phyloP scores from a whole-genome alignment of 1,284 basidiomycete species.

The Apiotrichum sp. region DNA sequence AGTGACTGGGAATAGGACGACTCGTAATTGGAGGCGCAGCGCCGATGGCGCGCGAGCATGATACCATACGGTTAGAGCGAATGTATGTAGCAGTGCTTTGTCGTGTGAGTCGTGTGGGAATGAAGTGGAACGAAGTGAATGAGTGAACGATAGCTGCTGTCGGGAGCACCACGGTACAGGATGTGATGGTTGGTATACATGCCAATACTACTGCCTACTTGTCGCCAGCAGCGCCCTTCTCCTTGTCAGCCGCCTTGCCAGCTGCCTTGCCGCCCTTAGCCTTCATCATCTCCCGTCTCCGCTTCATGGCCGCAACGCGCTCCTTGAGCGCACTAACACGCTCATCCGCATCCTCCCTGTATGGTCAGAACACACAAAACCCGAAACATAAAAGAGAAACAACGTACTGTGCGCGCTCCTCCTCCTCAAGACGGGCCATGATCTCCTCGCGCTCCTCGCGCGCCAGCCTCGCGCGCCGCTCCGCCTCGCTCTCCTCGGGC shows the following conservation, averaged over 20 bases:
- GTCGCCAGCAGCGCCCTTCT: background rate
- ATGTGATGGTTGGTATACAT: background rate
- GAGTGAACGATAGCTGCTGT: background rate
- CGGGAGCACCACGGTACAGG: too few species aligned
- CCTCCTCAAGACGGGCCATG: slow-evolving; percentile 43
- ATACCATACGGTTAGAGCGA: too few species aligned
- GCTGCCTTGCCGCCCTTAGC: background rate
- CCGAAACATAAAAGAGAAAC: background rate
- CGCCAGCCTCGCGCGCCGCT: slow-evolving; percentile 31
- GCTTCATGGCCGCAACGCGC: slow-evolving; percentile 42
- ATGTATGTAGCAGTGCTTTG: too few species aligned
- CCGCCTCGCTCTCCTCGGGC: slow-evolving; percentile 41
- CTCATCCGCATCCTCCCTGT: slow-evolving; percentile 46
- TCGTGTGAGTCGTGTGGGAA: background rate
- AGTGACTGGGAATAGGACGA: too few species aligned
- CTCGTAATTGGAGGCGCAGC: too few species aligned
- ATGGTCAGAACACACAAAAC: background rate
- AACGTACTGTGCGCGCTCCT: slow-evolving; percentile 47
- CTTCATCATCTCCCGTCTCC: slow-evolving; percentile 28
- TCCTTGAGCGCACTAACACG: slow-evolving; percentile 42
- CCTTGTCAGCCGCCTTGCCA: background rate
- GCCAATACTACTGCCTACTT: too few species aligned
- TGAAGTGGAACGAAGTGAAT: background rate
- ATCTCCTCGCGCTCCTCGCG: slow-evolving; percentile 48
- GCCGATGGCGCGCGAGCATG: too few species aligned